phyloP scores from a whole-genome alignment of 2,329 filamentous ascomycete genomes.

The Albophoma yamanashiensis region DNA sequence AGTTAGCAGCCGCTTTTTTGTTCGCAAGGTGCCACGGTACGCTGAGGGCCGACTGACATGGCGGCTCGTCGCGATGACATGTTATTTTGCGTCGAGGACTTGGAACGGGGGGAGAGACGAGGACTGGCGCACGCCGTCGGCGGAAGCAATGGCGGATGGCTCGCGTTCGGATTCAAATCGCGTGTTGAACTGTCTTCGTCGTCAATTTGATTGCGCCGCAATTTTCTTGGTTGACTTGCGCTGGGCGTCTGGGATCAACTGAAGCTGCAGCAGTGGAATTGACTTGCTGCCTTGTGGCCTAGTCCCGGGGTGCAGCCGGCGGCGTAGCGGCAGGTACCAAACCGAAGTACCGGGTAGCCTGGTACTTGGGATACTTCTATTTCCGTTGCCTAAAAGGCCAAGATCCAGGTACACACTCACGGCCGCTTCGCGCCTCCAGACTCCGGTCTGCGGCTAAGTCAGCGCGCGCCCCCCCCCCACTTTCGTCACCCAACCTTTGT shows the following conservation, averaged over 20 bases:
- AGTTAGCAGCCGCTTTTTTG: not conserved
- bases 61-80: slow-evolving; percentile 34
- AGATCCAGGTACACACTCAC: not conserved
- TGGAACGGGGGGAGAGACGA: not conserved
- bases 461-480: no score
- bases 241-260: not conserved
- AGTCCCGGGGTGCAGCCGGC: not conserved
- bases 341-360: no score
- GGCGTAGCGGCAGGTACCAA: not conserved
- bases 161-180: not conserved
- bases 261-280: not conserved
- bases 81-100: not conserved
- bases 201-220: not conserved
- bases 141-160: not conserved
- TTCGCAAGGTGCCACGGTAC: not conserved
- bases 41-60: slow-evolving; percentile 26
- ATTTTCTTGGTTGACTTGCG: not conserved
- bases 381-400: not conserved
- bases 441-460: not conserved
- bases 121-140: not conserved
- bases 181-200: not conserved
- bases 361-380: no score
- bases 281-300: slow-evolving; percentile 3
- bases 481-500: no score
- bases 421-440: not conserved